Evolutionary conservation across 768 basidiomycete species (phyloP).

Genomic region (Mycena albidolilacea): DNA sequence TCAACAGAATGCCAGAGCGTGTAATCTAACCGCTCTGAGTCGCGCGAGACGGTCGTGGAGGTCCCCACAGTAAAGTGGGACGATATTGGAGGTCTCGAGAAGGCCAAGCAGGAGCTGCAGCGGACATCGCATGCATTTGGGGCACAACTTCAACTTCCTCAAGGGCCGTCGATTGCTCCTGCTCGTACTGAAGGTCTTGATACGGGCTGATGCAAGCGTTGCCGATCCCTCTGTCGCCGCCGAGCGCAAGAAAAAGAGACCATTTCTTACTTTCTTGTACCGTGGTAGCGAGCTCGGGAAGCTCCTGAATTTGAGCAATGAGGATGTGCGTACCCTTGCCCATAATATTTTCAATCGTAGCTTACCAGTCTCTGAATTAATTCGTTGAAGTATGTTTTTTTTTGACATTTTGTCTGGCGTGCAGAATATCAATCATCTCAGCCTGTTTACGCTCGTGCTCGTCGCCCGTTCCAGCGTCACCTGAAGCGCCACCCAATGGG

Average conservation of each 20-base stretch:
- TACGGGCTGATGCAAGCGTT: conserved; percentile 83
- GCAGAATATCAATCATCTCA: conserved; percentile 48
- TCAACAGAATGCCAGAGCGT: no score
- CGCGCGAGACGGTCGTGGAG: no score
- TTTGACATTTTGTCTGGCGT: conserved; percentile 4
- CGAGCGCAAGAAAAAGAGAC: conserved; percentile 98
- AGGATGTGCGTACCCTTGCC: conserved; percentile 77
- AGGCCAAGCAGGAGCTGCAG: no score
- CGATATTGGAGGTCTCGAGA: no score
- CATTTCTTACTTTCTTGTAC: conserved; percentile 99
- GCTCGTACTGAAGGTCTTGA: background rate
- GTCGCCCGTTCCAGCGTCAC: conserved; percentile 98
- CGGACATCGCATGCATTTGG: no score
- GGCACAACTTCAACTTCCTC: no score
- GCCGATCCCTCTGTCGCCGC: conserved; percentile 96
- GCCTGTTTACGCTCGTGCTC: conserved; percentile 99
- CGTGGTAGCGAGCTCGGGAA: conserved; percentile 98
- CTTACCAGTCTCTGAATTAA: conserved; percentile 52
- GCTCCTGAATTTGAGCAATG: conserved; percentile 95
- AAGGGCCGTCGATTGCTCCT: no score
- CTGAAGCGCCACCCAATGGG: conserved; percentile 99
- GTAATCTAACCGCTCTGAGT: no score
- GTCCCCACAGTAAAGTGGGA: no score
- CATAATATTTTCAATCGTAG: background rate
- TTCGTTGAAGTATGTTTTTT: conserved; percentile 81